Percentiles rank a stretch among this genome's conserved stretches.
phyloP scores from a whole-genome alignment of 2,329 filamentous ascomycete species.

The Botryosphaeria dothidea region DNA sequence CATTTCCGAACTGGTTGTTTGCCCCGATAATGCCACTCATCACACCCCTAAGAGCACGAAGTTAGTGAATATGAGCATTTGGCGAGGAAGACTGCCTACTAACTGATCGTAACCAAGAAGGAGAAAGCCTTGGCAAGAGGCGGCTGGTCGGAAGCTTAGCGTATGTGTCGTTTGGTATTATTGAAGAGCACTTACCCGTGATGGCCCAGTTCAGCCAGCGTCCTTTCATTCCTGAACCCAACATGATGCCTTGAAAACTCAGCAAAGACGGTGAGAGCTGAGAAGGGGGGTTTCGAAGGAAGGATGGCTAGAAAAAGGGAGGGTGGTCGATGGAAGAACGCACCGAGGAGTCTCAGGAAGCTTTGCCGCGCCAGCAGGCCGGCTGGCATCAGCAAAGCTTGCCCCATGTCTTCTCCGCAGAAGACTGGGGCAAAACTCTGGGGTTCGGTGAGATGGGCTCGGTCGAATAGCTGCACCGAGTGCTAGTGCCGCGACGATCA shows the following conservation, averaged over 20 bases:
- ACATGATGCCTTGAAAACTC: not conserved
- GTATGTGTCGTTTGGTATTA: not conserved
- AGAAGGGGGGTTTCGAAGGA: not conserved
- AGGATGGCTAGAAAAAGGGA: not conserved
- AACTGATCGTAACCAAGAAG: conserved; percentile 33
- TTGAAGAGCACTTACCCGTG: not conserved
- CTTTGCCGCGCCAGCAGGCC: not conserved
- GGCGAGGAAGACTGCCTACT: not conserved
- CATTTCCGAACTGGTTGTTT: conserved; percentile 41
- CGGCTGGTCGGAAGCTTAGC: conserved; percentile 21
- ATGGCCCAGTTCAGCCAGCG: conserved; percentile 16
- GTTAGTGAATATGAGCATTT: not conserved
- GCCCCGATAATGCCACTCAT: conserved; percentile 40
- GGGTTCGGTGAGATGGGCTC: not conserved
- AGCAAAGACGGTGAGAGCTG: not conserved
- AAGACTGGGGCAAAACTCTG: conserved; percentile 6
- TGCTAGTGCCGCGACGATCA: not conserved
- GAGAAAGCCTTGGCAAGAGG: conserved; percentile 24
- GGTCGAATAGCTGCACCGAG: not conserved
- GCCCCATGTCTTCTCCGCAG: conserved; percentile 8
- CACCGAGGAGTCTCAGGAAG: not conserved
- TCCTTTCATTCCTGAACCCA: not conserved
- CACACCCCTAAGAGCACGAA: conserved; percentile 26
- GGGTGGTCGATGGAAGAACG: not conserved
- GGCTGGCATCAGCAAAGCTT: not conserved